Conservation (phyloP, 257 asterid genomes). For the Fraxinus anomala region DNA sequence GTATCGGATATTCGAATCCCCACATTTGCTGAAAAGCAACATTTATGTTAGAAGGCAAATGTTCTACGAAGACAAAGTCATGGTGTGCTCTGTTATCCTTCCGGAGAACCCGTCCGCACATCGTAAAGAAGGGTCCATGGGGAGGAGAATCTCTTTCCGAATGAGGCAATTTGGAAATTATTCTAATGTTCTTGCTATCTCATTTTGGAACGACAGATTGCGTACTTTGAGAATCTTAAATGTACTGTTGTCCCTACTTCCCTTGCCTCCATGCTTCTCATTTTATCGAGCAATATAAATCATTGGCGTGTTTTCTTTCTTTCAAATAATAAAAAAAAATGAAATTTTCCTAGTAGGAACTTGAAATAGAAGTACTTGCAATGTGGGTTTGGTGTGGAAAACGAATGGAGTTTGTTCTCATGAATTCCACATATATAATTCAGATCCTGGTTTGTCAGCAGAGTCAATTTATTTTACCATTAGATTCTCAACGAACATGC, state of each 20-base stretch:
- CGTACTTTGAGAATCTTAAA: conserved; percentile 77
- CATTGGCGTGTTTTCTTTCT: conserved; percentile 23
- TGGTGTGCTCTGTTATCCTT: too few relatives aligned
- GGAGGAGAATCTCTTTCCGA: too few relatives aligned
- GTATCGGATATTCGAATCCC: too few relatives aligned
- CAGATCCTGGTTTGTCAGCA: too few relatives aligned
- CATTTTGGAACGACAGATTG: conserved; percentile 45
- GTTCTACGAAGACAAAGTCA: too few relatives aligned
- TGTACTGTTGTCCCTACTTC: conserved; percentile 79
- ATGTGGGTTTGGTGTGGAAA: not conserved
- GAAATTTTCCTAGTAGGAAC: not conserved
- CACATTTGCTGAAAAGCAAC: too few relatives aligned
- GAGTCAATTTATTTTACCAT: too few relatives aligned
- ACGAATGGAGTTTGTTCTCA: not conserved
- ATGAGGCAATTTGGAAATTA: not conserved
- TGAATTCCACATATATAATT: not conserved
- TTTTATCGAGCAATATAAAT: conserved; percentile 87
- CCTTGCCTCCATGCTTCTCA: conserved; percentile 92
- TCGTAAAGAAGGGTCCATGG: too few relatives aligned
- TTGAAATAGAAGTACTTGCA: not conserved
- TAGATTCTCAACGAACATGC: too few relatives aligned
- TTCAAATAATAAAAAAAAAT: too few relatives aligned
- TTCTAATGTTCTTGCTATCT: not conserved
- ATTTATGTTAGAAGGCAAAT: too few relatives aligned
- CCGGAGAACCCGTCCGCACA: too few relatives aligned